Base-by-base conservation (phyloP, 2,329 filamentous ascomycete genomes). In the Mycosphaerelloides madeirae region DNA sequence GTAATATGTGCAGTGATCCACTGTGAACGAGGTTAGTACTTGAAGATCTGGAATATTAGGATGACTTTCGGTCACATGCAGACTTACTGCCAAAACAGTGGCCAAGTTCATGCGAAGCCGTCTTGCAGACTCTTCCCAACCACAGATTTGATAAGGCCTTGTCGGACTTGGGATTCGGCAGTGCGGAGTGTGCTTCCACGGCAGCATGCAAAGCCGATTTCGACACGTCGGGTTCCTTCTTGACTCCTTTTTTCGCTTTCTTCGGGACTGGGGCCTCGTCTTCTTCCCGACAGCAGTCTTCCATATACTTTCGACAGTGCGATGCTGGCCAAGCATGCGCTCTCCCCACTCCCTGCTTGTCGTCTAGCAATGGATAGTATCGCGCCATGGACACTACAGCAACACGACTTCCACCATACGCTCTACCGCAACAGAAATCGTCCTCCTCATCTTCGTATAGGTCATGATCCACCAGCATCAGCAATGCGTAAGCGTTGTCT, bases 71-170 rank as follows among this genome's bases (percentile, higher is more conserved):
- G n/a, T n/a, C n/a, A n/a, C n/a, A n/a, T n/a, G n/a, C n/a, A n/a
- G n/a, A n/a, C n/a, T n/a, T n/a, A n/a, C n/a, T n/a, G 4, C 77
- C 79, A 29, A 87, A 74, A 56, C 81, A 86, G 59, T 85, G 83
- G 0, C 80, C 79, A 0, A 86, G 63, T 56, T 87, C 83, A 57
- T 86, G 83, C 1, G 73, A 72, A 1, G 75, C 76, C 0, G 82
- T 84, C 38, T 74, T 75, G 41, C 70, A 79, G 2, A 79, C 61
- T 9, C 76, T 70, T 8, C 71, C 72, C 12, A 85, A 71, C 79
- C 81, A 85, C 1, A 82, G 57, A 0, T 64, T 70, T 0, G 40
- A 39, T 32, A 45, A 22, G 6, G 34, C 44, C 5, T 36, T 29
- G 32, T 40, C 14, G 3, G 44, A 31, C 14, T 31, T 41, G 6